Conservation (phyloP, 208 protist genomes). For the Leptomonas seymouri region DNA sequence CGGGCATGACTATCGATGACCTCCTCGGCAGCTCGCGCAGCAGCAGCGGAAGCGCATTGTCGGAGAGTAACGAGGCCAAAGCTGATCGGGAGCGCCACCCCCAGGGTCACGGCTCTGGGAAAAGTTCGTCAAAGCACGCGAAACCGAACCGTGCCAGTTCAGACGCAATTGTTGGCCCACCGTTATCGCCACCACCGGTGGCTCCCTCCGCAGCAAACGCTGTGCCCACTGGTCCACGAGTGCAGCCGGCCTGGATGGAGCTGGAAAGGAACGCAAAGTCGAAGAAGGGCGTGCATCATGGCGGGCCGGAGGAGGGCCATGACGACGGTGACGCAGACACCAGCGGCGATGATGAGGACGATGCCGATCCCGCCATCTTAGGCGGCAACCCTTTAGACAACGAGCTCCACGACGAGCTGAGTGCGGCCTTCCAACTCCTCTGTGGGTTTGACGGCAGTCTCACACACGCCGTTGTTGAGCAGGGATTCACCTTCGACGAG, state of each 20-base stretch:
- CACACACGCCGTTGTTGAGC: conserved; percentile 45
- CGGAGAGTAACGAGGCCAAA: background rate
- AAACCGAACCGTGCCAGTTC: background rate
- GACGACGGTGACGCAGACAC: conserved; percentile 7
- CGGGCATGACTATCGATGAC: conserved; percentile 47
- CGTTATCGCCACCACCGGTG: background rate
- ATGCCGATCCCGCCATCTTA: background rate
- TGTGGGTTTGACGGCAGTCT: conserved; percentile 36
- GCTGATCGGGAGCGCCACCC: background rate
- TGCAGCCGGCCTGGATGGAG: conserved; percentile 28
- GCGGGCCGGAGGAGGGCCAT: conserved; percentile 7
- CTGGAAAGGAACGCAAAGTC: background rate
- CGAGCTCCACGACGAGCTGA: conserved; percentile 35
- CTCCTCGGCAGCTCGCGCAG: conserved; percentile 42
- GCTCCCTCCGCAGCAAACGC: background rate
- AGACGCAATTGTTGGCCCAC: background rate
- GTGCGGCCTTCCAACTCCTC: conserved; percentile 49
- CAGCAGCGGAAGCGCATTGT: conserved; percentile 16
- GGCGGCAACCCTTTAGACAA: conserved; percentile 21
- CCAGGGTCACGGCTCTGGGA: background rate
- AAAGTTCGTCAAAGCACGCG: background rate
- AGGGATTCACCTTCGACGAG: conserved; percentile 76
- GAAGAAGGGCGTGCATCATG: background rate
- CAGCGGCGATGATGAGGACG: conserved; percentile 9
- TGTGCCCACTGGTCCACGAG: background rate